Conservation (phyloP, 768 basidiomycete genomes). For the Suillus lakei region DNA sequence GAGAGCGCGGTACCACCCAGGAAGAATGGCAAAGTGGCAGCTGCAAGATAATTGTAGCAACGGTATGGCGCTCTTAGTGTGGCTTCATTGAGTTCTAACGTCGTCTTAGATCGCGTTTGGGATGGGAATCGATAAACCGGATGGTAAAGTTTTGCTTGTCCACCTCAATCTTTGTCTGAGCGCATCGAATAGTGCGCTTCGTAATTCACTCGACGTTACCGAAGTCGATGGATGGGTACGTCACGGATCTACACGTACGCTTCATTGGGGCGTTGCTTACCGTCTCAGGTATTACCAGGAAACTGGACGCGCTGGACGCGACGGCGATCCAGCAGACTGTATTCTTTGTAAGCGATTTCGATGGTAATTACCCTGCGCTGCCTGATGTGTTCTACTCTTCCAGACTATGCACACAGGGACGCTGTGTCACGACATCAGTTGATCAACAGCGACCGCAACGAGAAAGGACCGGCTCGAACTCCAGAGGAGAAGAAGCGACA, state of each 20-base stretch:
- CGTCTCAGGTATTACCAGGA: conserved; percentile 84
- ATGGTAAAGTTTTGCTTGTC: conserved; percentile 50
- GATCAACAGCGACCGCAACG: conserved; percentile 58
- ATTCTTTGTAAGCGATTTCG: conserved; percentile 68
- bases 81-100: conserved; percentile 9
- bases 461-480: conserved; percentile 37
- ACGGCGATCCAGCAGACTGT: conserved; percentile 84
- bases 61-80: conserved; percentile 53
- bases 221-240: conserved; percentile 81
- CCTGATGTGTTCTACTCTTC: neutral
- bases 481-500: conserved; percentile 60
- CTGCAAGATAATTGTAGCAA: conserved; percentile 89
- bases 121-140: conserved; percentile 93
- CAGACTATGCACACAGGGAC: conserved; percentile 74
- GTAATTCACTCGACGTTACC: conserved; percentile 91
- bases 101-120: conserved; percentile 84
- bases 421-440: conserved; percentile 56
- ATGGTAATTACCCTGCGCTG: neutral
- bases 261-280: conserved; percentile 15
- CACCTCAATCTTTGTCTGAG: neutral
- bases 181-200: conserved; percentile 69
- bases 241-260: conserved; percentile 10
- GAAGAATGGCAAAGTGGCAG: conserved; percentile 74
- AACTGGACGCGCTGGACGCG: conserved; percentile 95
- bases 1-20: conserved; percentile 67